A percentile compares a stretch with the other conserved stretches of the same genome.
Conservation (phyloP, 2,329 filamentous ascomycete genomes). For the Colletotrichum incanum region DNA sequence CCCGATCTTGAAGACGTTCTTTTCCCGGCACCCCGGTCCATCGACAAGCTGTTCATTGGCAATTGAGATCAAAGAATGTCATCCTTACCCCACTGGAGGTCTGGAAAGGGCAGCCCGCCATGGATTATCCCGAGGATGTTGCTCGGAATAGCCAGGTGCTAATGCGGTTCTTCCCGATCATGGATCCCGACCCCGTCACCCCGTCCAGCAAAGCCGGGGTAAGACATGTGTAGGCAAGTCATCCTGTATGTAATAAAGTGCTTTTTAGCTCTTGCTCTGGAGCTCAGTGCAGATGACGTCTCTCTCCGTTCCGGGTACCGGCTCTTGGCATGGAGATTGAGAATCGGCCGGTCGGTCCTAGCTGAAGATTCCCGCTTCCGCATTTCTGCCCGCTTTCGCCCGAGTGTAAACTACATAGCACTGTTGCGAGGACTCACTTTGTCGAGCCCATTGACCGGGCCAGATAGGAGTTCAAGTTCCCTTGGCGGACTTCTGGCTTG, state of each 20-base stretch:
- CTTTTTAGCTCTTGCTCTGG: constrained; percentile 15
- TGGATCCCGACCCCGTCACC: constrained; percentile 41
- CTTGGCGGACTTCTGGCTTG: neutral
- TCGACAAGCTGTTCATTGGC: constrained; percentile 35
- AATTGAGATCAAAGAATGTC: constrained; percentile 23
- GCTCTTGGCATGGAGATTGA: constrained; percentile 15
- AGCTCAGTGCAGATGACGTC: constrained; percentile 29
- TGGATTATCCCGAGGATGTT: constrained; percentile 43
- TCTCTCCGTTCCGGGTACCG: constrained; percentile 14
- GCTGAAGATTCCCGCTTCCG: neutral
- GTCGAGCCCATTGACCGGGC: neutral
- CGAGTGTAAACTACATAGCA: constrained; percentile 4
- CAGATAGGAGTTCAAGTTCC: neutral
- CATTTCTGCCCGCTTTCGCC: constrained; percentile 16
- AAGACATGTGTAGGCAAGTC: constrained; percentile 33
- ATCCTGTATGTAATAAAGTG: constrained; percentile 22
- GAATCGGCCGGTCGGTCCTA: neutral
- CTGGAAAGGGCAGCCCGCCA: constrained; percentile 30
- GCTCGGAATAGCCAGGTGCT: constrained; percentile 40
- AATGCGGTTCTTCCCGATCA: constrained; percentile 44
- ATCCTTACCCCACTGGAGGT: constrained; percentile 32
- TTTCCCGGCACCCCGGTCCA: constrained; percentile 38
- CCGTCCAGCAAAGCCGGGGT: constrained; percentile 41
- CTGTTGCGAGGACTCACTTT: neutral
- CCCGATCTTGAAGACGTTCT: constrained; percentile 38